Base-by-base conservation (phyloP, 495 filamentous ascomycete genomes). In the Hypoxylon lienhwacheense region DNA sequence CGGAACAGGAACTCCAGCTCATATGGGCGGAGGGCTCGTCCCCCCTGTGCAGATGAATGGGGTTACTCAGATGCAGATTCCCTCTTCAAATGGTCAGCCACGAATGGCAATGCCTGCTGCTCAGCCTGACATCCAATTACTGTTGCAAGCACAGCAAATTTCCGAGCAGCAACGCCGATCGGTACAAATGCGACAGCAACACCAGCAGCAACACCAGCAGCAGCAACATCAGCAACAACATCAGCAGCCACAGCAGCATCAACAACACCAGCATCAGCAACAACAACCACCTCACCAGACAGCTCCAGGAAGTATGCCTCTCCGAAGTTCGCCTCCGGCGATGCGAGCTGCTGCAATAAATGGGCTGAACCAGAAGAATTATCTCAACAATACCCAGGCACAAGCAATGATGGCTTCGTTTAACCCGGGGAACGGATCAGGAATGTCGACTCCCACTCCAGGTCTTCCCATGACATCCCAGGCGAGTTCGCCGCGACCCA, bases 41-140 rank as follows among this genome's bases (percentile, higher is more conserved):
- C 80, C 57, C 45, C 77, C 50, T 71, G 80, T 87, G 67, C 77
- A 77, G 19, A 81, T 86, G 75, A 84, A 86, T 59, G 81, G 83
- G 61, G 76, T 91, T 53, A 84, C 86, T 35, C 88, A 85, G 32
- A 84, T 84, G 24, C 89, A 95, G 76, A 84, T 86, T 37, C 76
- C 72, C 64, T 77, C 68, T 46, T 77, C 79, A 60, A 81, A 74
- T 66, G 84, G 72, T 59, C 83, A 78, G 69, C 70, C 81, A 31
- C 71, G 84, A 10, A 73, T 87, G 60, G 78, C 82, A 4, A 85
- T 90, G 70, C 83, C 80, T 7, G 83, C 77, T 48, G 47, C 80
- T n/a, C 81, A 85, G 66, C 73, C 77, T 16, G 82, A 88, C 40
- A 68, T 79, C 28, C 72, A 73, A 45, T 65, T 80, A 37, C 70